Evolutionary conservation across 345 rosid genomes (phyloP), one percentile per base, ranked within the genome.

Genomic region (Aquilaria yunnanensis): DNA sequence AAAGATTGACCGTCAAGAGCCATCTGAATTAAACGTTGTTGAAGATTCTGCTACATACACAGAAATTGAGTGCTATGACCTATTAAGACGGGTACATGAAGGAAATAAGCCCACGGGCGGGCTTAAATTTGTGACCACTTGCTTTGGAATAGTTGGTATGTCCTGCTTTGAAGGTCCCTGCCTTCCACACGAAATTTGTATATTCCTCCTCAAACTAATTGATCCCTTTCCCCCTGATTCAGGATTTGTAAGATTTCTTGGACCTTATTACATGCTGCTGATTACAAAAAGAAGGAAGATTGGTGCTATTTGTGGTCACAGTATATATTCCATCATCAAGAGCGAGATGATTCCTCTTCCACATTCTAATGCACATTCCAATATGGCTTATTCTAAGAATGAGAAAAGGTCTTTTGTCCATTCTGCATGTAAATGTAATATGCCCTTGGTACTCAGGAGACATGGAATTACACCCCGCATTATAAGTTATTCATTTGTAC

Each of bases 341-440:
- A 86, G 89, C 79, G 70, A 72, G 80, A 83, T 90, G 71, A 85
- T 94, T 70, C 73, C 81, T 14, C 75, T 94, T 64, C 91, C 90
- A 41, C 71, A 84, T 75, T 74, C 90, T 52, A 64, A 89, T 70
- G 82, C 82, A 76, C 93, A 67, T 62, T 77, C 88, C 75, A 84
- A 78, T 85, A 76, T 85, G 91, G 84, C 85, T 90, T 73, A 77
- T 78, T 83, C 96, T 90, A 88, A 82, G 83, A 79, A 86, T 67
- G 99, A 94, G 82, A 94, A 90, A 83, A 94, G 97, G 99, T 94
- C 86, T 83, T 94, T 85, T 80, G 92, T 88, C 74, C 71, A 81
- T 85, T 83, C 78, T 83, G 83, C 85, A 74, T 88, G 97, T 90
- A 88, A 83, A 79, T 81, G 92, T 88, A 79, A 75, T 67, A 55